Base-by-base conservation (phyloP, 306 rosid genomes). In the Vigna unguiculata region DNA sequence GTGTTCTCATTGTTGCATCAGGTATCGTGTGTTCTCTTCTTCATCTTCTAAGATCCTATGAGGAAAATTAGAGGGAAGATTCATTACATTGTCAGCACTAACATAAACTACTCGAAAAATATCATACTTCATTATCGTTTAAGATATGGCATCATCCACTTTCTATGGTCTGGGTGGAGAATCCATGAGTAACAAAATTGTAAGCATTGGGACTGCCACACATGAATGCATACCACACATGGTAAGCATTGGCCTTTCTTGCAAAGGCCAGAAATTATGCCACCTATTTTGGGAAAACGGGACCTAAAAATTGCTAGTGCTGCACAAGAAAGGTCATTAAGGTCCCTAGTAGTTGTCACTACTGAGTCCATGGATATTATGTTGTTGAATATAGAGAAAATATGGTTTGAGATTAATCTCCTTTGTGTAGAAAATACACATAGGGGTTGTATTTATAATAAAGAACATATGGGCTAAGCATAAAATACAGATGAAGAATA, bases 201-300 rank as follows among this genome's bases (percentile, higher is more conserved):
- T 20, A 83, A n/a, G n/a, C n/a, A n/a, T n/a, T n/a, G 83, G n/a
- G 90, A 86, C 34, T 89, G 86, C 96, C 96, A 91, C 72, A 91
- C 91, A 16, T 76, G 79, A 6, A 91, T 57, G 58, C 85, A 85
- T 16, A 80, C 77, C 4, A 87, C 81, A 10, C 63, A 77, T 0
- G 91, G 85, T 62, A 72, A 74, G 74, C 59, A 77, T 55, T 89
- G 88, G 60, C 86, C 80, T 75, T 76, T 88, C 83, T 89, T 69
- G 80, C 93, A 91, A 48, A 84, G 66, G 6, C 96, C 93, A 0
- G 89, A 68, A 1, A 52, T 67, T 12, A 79, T 79, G 11, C 96
- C 93, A 46, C 87, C 81, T 22, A 67, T 82, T 75, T 79, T 84
- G 4, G 48, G 54, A 16, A 91, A 86, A 11, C 83, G 58, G 0